phyloP scores from a whole-genome alignment of 345 rosid species.

The Ceriops zippeliana region DNA sequence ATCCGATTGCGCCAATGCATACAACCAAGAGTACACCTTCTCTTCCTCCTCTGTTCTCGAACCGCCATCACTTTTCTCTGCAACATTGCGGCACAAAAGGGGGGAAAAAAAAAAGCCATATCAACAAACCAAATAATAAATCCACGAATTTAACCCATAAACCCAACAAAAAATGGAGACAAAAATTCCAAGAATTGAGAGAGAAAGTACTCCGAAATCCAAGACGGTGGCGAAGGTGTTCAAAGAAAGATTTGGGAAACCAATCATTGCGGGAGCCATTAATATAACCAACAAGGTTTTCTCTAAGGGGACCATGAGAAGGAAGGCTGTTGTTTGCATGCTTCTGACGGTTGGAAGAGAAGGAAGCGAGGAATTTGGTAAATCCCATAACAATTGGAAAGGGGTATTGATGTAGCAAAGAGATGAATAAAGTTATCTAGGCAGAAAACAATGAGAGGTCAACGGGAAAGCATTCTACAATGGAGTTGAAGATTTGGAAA shows the following conservation, averaged over 20 bases:
- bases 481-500: constrained; percentile 35
- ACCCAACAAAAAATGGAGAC: background rate
- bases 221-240: constrained; percentile 33
- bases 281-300: constrained; percentile 28
- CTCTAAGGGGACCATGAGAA: constrained; percentile 17
- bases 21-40: constrained; percentile 62
- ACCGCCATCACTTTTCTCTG: constrained; percentile 50
- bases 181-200: background rate
- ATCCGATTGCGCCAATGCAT: constrained; percentile 49
- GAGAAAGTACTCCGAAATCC: constrained; percentile 28
- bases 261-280: constrained; percentile 10
- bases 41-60: constrained; percentile 59
- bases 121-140: background rate
- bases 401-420: background rate
- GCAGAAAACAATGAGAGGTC: background rate
- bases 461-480: background rate
- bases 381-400: constrained; percentile 35
- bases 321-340: constrained; percentile 20
- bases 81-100: constrained; percentile 10
- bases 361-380: constrained; percentile 28
- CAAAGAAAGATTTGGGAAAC: constrained; percentile 12
- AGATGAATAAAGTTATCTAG: background rate
- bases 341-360: constrained; percentile 11
- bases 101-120: constrained; percentile 6
- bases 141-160: background rate